phyloP scores from a whole-genome alignment of 139 green algal genomes.

The Closterium sp. region DNA sequence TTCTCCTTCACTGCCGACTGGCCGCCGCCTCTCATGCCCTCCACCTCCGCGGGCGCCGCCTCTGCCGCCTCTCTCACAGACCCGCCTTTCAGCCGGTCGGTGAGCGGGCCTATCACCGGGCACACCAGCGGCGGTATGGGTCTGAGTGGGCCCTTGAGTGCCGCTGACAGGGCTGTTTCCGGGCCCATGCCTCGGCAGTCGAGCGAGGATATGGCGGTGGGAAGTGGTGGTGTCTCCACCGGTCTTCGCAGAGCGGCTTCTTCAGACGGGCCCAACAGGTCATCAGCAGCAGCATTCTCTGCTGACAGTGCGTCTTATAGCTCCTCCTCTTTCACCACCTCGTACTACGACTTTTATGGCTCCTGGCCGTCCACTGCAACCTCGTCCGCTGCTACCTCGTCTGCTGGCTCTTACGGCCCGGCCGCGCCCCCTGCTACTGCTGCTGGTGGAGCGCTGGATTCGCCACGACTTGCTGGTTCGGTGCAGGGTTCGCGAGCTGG shows the following conservation, averaged over 20 bases:
- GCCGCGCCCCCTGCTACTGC: neutral
- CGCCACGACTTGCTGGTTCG: too few relatives aligned
- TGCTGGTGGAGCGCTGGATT: too few relatives aligned
- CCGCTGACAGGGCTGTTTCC: too few relatives aligned
- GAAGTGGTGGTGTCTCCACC: too few relatives aligned
- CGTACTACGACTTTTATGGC: too few relatives aligned
- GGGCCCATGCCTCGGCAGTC: too few relatives aligned
- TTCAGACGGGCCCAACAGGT: neutral
- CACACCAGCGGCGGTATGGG: neutral
- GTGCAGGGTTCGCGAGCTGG: neutral
- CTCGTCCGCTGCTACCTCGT: neutral
- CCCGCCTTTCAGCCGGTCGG: too few relatives aligned
- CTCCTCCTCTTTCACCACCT: too few relatives aligned
- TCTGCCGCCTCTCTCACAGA: too few relatives aligned
- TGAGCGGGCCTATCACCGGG: too few relatives aligned
- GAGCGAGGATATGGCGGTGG: too few relatives aligned
- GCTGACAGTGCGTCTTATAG: neutral
- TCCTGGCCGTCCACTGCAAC: neutral
- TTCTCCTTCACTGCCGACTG: conserved; percentile 19
- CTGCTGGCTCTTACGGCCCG: neutral
- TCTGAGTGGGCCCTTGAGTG: too few relatives aligned
- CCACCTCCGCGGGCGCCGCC: neutral
- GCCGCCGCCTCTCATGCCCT: neutral
- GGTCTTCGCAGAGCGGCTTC: neutral
- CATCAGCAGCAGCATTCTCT: neutral